phyloP scores from a whole-genome alignment of 371 early-diverging fungal species.

The Homolaphlyctis polyrhiza region DNA sequence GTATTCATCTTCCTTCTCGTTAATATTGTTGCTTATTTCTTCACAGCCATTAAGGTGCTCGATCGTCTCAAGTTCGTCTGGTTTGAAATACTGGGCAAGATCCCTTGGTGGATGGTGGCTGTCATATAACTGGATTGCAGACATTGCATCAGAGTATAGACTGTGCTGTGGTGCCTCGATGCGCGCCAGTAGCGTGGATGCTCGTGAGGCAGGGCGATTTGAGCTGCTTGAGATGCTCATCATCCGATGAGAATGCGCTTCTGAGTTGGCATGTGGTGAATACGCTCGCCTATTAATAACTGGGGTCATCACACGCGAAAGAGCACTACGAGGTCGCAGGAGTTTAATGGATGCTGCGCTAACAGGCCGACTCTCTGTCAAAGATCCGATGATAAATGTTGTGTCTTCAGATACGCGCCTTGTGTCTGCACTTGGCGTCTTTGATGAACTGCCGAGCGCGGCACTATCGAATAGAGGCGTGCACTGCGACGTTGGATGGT shows the following conservation, averaged over 20 bases:
- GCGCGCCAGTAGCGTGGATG: no score
- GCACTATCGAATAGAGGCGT: background rate
- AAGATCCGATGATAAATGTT: conserved; percentile 13
- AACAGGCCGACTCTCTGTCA: background rate
- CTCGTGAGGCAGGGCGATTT: no score
- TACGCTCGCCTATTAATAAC: background rate
- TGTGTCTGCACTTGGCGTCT: no score
- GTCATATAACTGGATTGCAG: background rate
- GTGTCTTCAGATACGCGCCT: no score
- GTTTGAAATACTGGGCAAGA: background rate
- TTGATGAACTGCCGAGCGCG: background rate
- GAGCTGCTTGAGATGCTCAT: no score
- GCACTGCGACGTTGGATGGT: background rate
- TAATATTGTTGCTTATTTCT: background rate
- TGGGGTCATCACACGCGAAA: background rate
- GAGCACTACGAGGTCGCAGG: conserved; percentile 6
- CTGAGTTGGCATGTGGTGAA: no score
- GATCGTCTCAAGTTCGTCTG: conserved; percentile 5
- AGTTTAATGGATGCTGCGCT: conserved; percentile 7
- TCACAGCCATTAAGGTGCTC: background rate
- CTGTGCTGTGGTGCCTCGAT: no score
- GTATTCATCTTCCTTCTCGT: background rate
- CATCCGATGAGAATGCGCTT: no score
- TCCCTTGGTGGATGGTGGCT: conserved; percentile 2
- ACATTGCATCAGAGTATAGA: no score